Evolutionary conservation across 306 rosid species (phyloP), one percentile per base, ranked within the genome.

Genomic region (Quercus agrifolia): DNA sequence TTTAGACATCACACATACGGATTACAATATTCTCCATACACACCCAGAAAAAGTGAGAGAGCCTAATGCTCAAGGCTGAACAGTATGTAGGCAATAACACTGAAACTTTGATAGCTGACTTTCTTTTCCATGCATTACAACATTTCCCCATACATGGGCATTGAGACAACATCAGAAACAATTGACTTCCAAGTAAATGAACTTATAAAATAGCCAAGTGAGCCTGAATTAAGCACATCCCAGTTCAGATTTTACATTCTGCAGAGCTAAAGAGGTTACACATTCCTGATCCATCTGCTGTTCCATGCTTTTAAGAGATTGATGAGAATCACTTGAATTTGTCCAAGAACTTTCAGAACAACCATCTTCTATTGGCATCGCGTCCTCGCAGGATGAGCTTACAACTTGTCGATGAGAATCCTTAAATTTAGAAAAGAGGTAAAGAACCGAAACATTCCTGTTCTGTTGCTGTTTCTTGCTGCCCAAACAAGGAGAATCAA

Each of bases 401-500:
- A 20, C 13, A 11, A 30, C 72, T 25, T 17, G 66, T 38, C 75
- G 79, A 31, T 71, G 79, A 31, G 85, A 75, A 57, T 69, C 89
- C 79, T 66, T 86, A 20, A 80, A 66, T 71, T 90, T 89, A 11
- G 86, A 69, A 31, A 85, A 96, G 74, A 96, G 87, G 84, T 80
- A 78, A 74, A 87, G 75, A 63, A 96, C 82, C 3, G 99, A 93
- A 55, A 74, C 75, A 28, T 74, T 49, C 8, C 56, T 59, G 12
- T 74, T 82, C 25, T 41, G 71, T 2, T 25, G 61, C 69, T 68
- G 86, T 70, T 78, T 80, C 0, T 21, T 67, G 70, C 73, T 57
- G 19, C 78, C 84, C 2, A 13, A 2, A 23, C 84, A 77, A 82
- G 71, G 68, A 51, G 27, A 74, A 27, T 72, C 76, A 15, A 72